Conservation (phyloP, 768 basidiomycete genomes). For the Boletus vermiculosoides region DNA sequence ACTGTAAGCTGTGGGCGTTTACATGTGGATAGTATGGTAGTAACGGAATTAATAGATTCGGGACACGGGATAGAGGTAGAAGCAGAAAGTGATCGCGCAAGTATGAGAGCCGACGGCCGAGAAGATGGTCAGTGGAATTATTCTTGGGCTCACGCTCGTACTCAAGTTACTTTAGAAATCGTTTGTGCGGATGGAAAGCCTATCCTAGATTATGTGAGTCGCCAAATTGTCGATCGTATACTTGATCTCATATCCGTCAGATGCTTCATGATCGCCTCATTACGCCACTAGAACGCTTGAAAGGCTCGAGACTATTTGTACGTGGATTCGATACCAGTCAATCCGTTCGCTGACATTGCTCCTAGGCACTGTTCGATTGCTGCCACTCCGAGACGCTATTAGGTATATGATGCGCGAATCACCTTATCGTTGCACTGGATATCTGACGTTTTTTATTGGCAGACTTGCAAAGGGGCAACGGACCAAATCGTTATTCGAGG, state of each 20-base stretch:
- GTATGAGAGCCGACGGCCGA: slow-evolving; percentile 44
- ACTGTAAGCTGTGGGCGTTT: slow-evolving; percentile 39
- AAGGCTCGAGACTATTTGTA: slow-evolving; percentile 25
- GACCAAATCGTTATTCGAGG: slow-evolving; percentile 18
- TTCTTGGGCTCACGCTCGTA: background rate
- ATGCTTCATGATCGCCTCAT: slow-evolving; percentile 21
- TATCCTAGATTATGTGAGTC: slow-evolving; percentile 26
- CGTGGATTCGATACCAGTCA: background rate
- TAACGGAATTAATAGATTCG: slow-evolving; percentile 9
- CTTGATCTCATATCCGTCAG: slow-evolving; percentile 9
- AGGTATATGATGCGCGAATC: slow-evolving; percentile 11
- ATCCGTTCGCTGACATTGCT: background rate
- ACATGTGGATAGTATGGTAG: background rate
- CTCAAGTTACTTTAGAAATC: slow-evolving; percentile 17
- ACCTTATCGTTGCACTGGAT: background rate
- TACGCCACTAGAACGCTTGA: slow-evolving; percentile 14
- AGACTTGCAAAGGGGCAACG: slow-evolving; percentile 20
- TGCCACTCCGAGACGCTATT: slow-evolving; percentile 30
- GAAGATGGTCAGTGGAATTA: slow-evolving; percentile 42
- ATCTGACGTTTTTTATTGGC: background rate
- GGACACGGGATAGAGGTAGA: slow-evolving; percentile 26
- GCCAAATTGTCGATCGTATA: background rate
- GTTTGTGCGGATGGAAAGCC: slow-evolving; percentile 17
- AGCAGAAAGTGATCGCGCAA: slow-evolving; percentile 27
- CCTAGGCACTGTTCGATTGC: slow-evolving; percentile 30